A percentile compares a stretch with the other conserved stretches of the same genome.
Evolutionary conservation across 225 moss, liverwort and hornwort species (phyloP).

Genomic region (Marchantia paleacea): DNA sequence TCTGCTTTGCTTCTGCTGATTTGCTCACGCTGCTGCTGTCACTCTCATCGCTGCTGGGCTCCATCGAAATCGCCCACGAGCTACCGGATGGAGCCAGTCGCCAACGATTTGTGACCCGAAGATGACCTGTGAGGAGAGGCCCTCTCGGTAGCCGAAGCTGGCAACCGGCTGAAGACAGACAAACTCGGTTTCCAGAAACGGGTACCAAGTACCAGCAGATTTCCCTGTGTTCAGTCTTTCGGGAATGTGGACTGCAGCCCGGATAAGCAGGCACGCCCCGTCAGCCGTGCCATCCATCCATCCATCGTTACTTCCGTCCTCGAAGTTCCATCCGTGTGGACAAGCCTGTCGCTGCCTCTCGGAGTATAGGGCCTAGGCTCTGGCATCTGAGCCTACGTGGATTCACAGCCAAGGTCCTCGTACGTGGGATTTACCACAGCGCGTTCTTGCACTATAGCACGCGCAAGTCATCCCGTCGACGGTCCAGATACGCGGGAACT

Average conservation of each 20-base stretch:
- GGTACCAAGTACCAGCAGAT: too few species aligned
- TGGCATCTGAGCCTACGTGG: not conserved
- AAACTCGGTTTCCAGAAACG: too few species aligned
- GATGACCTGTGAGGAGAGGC: not conserved
- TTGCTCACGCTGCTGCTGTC: too few species aligned
- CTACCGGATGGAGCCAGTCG: not conserved
- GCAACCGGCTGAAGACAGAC: not conserved
- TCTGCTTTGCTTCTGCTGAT: too few species aligned
- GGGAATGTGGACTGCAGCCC: not conserved
- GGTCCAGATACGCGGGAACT: not conserved
- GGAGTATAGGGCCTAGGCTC: too few species aligned
- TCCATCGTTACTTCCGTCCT: not conserved
- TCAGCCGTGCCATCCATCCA: not conserved
- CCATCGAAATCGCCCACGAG: too few species aligned
- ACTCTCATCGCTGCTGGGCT: too few species aligned
- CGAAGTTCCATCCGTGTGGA: too few species aligned
- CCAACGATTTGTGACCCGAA: not conserved
- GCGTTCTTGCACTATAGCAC: conserved; percentile 12
- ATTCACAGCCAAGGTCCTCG: not conserved
- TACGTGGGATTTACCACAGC: not conserved
- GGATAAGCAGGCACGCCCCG: not conserved
- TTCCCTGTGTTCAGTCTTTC: not conserved
- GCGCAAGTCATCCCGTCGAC: not conserved
- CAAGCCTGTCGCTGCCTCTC: too few species aligned
- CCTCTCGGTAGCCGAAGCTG: not conserved